Base-by-base conservation (phyloP, 768 basidiomycete species). In the Lentinus tigrinus region DNA sequence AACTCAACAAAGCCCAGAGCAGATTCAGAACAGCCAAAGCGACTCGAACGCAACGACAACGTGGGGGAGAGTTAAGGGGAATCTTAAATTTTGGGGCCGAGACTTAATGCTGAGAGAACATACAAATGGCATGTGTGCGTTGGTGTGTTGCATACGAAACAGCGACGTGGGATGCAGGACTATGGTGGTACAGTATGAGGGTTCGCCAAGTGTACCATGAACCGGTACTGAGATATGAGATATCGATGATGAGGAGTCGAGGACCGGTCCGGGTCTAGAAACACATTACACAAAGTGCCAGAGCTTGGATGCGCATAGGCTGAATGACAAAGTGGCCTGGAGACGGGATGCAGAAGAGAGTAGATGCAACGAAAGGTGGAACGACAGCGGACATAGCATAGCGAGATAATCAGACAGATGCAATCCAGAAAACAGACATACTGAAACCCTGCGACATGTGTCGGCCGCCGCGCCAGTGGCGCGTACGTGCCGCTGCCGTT, bases 341-440 rank as follows among this genome's bases (percentile, higher is more conserved):
- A 43, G 44, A 51, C 47, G 36, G 51, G 50, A 40, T 36, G 38
- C 37, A 43, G 24, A 26, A 17, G 28, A n/a, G n/a, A n/a, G 48
- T 21, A 10, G 19, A 34, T 27, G 49, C 23, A 51, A 24, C 48
- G 48, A 26, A 21, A 27, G 37, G 38, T 39, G 47, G 8, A 42
- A 37, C 40, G 37, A 42, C 47, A 49, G 31, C 47, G 23, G 47
- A 59, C 56, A 60, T 57, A 58, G 60, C 63, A 64, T 64, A 64
- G 54, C 63, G 57, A 58, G 60, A 64, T 56, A 47, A 59, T 54
- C 53, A 59, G 50, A 56, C 51, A 58, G 40, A 58, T 47, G 42
- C 34, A 34, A 39, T 36, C 48, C 47, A 43, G 26, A 27, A 26
- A 9, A 50, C 28, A 27, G 16, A 52, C 14, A 46, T 21, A 27